Base-by-base conservation (phyloP, 2,329 filamentous ascomycete species). In the Dactylonectria macrodidyma region DNA sequence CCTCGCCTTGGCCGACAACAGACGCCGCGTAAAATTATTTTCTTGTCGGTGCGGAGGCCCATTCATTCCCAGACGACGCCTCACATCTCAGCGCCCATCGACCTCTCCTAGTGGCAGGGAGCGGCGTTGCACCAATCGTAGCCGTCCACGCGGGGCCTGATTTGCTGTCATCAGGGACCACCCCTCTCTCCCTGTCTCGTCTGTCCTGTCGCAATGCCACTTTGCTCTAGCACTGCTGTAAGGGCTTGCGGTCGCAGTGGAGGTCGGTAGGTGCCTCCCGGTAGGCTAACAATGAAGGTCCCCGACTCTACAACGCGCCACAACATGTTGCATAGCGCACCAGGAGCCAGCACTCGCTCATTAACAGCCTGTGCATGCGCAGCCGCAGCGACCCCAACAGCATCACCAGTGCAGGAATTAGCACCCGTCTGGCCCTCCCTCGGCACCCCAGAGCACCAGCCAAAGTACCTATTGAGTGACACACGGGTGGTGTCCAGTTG, bases 71-170 rank as follows among this genome's bases (percentile, higher is more conserved):
- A 55, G 33, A 54, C 10, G 33, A 54, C 51, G 51, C 51, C 54
- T 62, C 41, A 51, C 30, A 33, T 51, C 56, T 55, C 34, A 24
- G 48, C 16, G 50, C 46, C 47, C 48, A 51, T 47, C 16, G 46
- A 36, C 33, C 46, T 60, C 34, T 59, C 41, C 38, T 52, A 62
- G 59, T 50, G 54, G 38, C 59, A 56, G 59, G 48, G 63, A 69
- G 52, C 62, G 47, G 26, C 60, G 63, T 72, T 68, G 66, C 69
- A 72, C 78, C 78, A 80, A 80, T 80, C 75, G 73, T 62, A 65
- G 68, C 50, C 71, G 62, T 76, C 77, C 78, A 80, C 78, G 78
- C 78, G 73, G 67, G 65, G 65, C 67, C 65, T 70, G 67, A 68
- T 71, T 65, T 60, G 57, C 69, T 71, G 66, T 69, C 48, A 33